phyloP scores from a whole-genome alignment of 2,329 filamentous ascomycete genomes.

The Trichoderma endophyticum region DNA sequence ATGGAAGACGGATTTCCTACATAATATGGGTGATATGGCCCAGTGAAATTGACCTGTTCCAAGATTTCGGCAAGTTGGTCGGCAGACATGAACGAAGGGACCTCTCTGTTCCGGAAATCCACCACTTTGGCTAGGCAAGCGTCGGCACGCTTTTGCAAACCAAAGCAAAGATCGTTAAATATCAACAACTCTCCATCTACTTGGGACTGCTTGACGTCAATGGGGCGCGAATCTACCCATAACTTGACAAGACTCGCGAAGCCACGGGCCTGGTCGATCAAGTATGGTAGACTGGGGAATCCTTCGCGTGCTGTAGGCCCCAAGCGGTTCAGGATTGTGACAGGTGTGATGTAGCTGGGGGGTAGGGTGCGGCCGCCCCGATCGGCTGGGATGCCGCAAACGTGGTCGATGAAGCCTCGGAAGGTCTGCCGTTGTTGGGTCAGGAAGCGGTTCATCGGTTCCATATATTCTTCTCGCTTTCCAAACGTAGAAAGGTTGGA shows the following conservation, averaged over 20 bases:
- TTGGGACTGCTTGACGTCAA: constrained; percentile 34
- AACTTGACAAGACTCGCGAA: constrained; percentile 80
- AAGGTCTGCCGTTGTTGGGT: constrained; percentile 72
- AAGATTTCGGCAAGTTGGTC: constrained; percentile 47
- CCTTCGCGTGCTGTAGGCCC: constrained; percentile 81
- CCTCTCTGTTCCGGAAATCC: constrained; percentile 40
- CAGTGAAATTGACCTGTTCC: constrained; percentile 43
- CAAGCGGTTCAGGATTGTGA: constrained; percentile 81
- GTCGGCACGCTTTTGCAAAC: constrained; percentile 50
- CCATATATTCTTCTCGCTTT: constrained; percentile 98
- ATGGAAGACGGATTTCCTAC: constrained; percentile 25
- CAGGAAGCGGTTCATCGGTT: constrained; percentile 92
- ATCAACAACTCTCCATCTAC: constrained; percentile 50
- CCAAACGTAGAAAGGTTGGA: constrained; percentile 90
- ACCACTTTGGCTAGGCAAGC: constrained; percentile 51
- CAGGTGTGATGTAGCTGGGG: constrained; percentile 86
- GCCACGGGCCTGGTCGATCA: constrained; percentile 84
- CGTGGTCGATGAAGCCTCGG: constrained; percentile 80
- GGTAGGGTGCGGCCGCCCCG: constrained; percentile 63
- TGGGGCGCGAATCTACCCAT: constrained; percentile 61
- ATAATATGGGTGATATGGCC: constrained; percentile 33
- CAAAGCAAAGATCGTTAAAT: constrained; percentile 51
- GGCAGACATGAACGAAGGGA: constrained; percentile 28
- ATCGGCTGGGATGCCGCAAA: constrained; percentile 79
- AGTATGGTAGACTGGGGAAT: constrained; percentile 86